Evolutionary conservation across 305 asterid genomes (phyloP).

Genomic region (Petunia hybrid): DNA sequence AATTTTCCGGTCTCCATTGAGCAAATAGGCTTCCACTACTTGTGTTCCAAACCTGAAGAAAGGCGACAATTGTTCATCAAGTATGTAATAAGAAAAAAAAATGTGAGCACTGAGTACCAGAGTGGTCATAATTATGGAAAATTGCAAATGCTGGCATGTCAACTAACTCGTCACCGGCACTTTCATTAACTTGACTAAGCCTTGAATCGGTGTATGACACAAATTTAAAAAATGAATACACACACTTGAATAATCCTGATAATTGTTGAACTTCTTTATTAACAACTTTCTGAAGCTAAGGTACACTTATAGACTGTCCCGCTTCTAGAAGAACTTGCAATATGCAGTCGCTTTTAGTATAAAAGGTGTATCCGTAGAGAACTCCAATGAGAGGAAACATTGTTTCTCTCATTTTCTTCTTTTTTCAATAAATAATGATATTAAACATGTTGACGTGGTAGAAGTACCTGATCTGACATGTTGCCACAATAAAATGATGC

Average conservation of each 20-base stretch:
- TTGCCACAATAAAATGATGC: background rate
- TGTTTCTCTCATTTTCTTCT: background rate
- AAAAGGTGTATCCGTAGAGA: background rate
- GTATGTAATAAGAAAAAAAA: slow-evolving; percentile 16
- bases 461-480: slow-evolving; percentile 18
- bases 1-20: slow-evolving; percentile 39
- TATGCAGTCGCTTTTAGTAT: background rate
- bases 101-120: background rate
- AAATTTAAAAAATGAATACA: background rate
- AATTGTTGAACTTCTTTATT: slow-evolving; percentile 14
- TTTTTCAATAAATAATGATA: background rate
- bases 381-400: background rate
- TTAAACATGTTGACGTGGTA: background rate
- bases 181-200: slow-evolving; percentile 20
- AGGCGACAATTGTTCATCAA: slow-evolving; percentile 1
- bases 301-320: background rate
- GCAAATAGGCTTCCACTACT: slow-evolving; percentile 39
- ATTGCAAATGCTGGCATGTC: background rate
- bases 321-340: slow-evolving; percentile 24
- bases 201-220: background rate
- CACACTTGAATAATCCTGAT: slow-evolving; percentile 16
- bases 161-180: background rate
- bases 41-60: slow-evolving; percentile 46
- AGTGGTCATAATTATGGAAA: background rate
- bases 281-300: background rate